These are phyloP conservation scores for Stemphylium vesicarium DNA, from an alignment of 2,329 filamentous ascomycete genomes.

Conservation along the genomic window DNA sequence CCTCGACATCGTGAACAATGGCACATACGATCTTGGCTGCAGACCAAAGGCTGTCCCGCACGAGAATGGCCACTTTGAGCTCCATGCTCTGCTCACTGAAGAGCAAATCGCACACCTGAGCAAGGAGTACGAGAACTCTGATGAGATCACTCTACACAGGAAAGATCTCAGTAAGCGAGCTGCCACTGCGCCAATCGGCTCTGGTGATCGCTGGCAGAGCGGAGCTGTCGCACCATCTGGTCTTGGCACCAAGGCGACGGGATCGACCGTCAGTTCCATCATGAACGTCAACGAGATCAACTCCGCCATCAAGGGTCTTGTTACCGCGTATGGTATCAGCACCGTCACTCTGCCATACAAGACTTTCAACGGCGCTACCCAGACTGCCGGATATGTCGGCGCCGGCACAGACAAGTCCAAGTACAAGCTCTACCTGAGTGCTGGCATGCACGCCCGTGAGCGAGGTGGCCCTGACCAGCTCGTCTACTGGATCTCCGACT, in stretches of 20 bases:
- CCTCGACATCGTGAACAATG: constrained; percentile 42
- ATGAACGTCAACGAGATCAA: constrained; percentile 56
- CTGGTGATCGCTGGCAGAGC: constrained; percentile 51
- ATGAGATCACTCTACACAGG: constrained; percentile 33
- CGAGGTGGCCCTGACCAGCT: constrained; percentile 63
- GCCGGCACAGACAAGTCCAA: constrained; percentile 51
- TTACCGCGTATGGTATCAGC: constrained; percentile 50
- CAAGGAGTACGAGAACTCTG: constrained; percentile 30
- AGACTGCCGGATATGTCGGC: constrained; percentile 55
- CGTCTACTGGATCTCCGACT: constrained; percentile 64
- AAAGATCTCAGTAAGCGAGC: constrained; percentile 35
- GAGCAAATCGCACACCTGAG: constrained; percentile 41
- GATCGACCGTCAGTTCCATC: constrained; percentile 51
- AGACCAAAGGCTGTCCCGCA: constrained; percentile 39
- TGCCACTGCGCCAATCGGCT: constrained; percentile 43
- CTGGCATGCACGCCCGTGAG: constrained; percentile 64
- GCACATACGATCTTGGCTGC: constrained; percentile 46
- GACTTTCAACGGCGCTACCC: constrained; percentile 53
- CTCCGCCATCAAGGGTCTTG: constrained; percentile 54
- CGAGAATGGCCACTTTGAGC: constrained; percentile 38
- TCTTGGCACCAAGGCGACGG: constrained; percentile 49
- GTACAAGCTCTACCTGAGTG: constrained; percentile 59
- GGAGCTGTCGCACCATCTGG: constrained; percentile 53
- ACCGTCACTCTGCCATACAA: constrained; percentile 53
- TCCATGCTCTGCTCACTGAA: constrained; percentile 44